Conservation (phyloP, 345 rosid genomes). For the Crucihimalaya himalaica region DNA sequence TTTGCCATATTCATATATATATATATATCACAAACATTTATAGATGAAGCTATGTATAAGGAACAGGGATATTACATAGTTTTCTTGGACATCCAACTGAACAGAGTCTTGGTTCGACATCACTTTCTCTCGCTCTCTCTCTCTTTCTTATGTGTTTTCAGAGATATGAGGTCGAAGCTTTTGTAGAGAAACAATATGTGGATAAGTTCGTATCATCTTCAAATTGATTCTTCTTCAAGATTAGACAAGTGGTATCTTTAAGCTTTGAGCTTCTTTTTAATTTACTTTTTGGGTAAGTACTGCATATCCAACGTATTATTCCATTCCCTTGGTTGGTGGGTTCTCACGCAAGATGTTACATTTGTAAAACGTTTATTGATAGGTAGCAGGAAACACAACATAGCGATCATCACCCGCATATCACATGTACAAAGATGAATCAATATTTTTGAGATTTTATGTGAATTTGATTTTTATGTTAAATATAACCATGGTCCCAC, state of each 20-base stretch:
- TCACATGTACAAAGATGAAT: background rate
- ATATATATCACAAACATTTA: background rate
- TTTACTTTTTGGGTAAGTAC: background rate
- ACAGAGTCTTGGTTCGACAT: slow-evolving; percentile 35
- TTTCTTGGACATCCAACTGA: slow-evolving; percentile 23
- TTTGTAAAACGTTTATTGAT: background rate
- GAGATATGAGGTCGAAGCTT: slow-evolving; percentile 21
- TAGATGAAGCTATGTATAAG: background rate
- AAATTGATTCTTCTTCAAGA: slow-evolving; percentile 33
- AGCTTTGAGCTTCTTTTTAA: slow-evolving; percentile 21
- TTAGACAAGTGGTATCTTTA: slow-evolving; percentile 31
- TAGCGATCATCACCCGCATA: background rate
- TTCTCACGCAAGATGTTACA: slow-evolving; percentile 11
- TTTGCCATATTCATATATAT: background rate
- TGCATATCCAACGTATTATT: background rate
- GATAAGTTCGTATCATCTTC: background rate
- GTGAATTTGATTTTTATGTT: background rate
- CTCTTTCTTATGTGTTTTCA: background rate
- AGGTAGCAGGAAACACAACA: background rate
- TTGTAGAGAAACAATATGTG: slow-evolving; percentile 24
- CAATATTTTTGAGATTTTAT: background rate
- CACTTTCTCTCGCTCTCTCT: background rate
- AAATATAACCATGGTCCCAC: background rate
- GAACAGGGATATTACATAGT: slow-evolving; percentile 19
- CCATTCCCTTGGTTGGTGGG: background rate